These are phyloP conservation scores for Axilococcus clingmanii DNA, from an alignment of 139 green algal genomes.

Conservation along the genomic window DNA sequence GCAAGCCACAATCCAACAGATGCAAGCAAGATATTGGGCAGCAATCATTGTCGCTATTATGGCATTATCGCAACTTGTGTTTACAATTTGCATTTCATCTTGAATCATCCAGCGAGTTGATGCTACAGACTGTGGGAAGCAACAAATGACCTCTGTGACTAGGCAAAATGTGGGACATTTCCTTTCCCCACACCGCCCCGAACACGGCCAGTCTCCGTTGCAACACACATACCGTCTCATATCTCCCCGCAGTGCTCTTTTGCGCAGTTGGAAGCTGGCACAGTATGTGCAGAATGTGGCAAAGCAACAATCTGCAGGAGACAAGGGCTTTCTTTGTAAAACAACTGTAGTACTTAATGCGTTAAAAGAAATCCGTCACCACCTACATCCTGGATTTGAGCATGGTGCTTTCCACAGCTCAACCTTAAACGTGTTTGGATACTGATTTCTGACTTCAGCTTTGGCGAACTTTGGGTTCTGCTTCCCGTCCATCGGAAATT, in stretches of 20 bases:
- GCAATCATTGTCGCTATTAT: conserved; percentile 59
- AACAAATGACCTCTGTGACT: conserved; percentile 44
- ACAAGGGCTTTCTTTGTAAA: too few relatives aligned
- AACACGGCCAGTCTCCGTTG: conserved; percentile 65
- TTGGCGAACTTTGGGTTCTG: too few relatives aligned
- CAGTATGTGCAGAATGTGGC: conserved; percentile 41
- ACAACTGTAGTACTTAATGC: too few relatives aligned
- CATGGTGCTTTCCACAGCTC: too few relatives aligned
- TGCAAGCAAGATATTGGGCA: conserved; percentile 78
- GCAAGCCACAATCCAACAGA: conserved; percentile 49
- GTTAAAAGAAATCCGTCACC: too few relatives aligned
- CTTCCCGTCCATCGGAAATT: too few relatives aligned
- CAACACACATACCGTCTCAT: conserved; percentile 67
- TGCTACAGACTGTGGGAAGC: conserved; percentile 30
- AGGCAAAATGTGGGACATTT: conserved; percentile 60
- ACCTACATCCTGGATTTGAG: too few relatives aligned
- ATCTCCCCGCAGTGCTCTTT: conserved; percentile 60
- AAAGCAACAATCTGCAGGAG: conserved; percentile 19
- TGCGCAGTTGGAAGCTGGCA: conserved; percentile 50
- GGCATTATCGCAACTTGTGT: conserved; percentile 79
- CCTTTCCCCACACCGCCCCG: conserved; percentile 42
- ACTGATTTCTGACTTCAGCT: too few relatives aligned
- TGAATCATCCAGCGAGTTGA: conserved; percentile 70
- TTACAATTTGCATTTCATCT: conserved; percentile 61
- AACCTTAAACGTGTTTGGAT: too few relatives aligned